Conservation (phyloP, 306 rosid species). For the Alnus glutinosa region DNA sequence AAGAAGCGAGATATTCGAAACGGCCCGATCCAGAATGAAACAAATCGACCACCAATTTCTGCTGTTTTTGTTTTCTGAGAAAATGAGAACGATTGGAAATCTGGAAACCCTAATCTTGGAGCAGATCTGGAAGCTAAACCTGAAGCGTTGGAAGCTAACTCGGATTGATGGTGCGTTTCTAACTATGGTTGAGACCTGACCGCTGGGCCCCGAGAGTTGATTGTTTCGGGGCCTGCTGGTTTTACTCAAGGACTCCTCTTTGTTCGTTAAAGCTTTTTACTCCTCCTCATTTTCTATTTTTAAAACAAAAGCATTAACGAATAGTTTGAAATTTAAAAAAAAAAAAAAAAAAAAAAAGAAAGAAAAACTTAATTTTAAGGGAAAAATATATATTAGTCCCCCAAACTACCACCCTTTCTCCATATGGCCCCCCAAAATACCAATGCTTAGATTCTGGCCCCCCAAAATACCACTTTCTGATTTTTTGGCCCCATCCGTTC, state of each 20-base stretch:
- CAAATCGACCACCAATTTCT: neutral
- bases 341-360: too few species aligned
- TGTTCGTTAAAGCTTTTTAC: too few species aligned
- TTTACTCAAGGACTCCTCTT: neutral
- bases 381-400: too few species aligned
- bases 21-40: neutral
- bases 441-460: too few species aligned
- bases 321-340: too few species aligned
- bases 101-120: neutral
- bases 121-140: constrained; percentile 5
- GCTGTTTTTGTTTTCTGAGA: neutral
- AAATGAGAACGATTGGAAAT: neutral
- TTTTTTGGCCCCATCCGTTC: too few species aligned
- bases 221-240: neutral
- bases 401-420: too few species aligned
- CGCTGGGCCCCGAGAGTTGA: constrained; percentile 6
- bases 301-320: too few species aligned
- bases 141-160: neutral
- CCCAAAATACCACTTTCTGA: too few species aligned
- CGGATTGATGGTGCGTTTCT: neutral
- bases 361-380: too few species aligned
- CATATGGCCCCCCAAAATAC: too few species aligned
- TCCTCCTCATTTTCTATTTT: too few species aligned
- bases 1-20: constrained; percentile 13
- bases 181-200: constrained; percentile 3